These are phyloP conservation scores for Cladosporium velox DNA, from an alignment of 2,329 filamentous ascomycete genomes.

Conservation along the genomic window DNA sequence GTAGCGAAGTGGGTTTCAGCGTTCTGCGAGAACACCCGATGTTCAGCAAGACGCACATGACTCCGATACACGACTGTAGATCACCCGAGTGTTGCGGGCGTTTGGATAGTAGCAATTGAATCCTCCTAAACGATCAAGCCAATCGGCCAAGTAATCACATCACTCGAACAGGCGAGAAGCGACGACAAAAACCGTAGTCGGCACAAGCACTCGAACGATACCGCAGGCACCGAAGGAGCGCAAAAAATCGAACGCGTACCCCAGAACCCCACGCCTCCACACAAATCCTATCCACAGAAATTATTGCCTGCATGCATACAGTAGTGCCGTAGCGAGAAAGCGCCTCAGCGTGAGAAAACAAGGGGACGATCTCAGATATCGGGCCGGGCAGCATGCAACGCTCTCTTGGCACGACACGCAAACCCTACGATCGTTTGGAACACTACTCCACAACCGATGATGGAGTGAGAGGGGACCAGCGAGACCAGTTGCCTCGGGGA, in stretches of 20 bases:
- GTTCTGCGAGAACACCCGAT: background rate
- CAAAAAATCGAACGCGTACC: background rate
- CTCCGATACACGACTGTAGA: background rate
- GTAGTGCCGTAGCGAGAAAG: background rate
- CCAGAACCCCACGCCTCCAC: constrained; percentile 5
- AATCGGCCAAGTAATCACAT: background rate
- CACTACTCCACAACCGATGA: background rate
- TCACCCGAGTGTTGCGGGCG: background rate
- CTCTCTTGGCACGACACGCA: constrained; percentile 14
- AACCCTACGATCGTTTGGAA: background rate
- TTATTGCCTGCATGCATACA: background rate
- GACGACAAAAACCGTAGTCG: background rate
- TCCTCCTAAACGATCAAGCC: background rate
- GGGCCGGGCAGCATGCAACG: background rate
- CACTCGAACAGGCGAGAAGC: background rate
- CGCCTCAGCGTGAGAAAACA: too few relatives aligned
- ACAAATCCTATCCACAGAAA: background rate
- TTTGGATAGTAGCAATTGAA: background rate
- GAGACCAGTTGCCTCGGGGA: background rate
- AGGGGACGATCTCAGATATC: constrained; percentile 3
- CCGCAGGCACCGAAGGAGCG: background rate
- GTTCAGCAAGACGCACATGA: background rate
- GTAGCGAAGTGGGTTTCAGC: background rate
- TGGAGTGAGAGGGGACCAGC: background rate
- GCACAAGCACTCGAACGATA: background rate